Evolutionary conservation across 2,329 filamentous ascomycete genomes (phyloP), one percentile per base, ranked within the genome.

Genomic region (Herpomyces periplanetae): DNA sequence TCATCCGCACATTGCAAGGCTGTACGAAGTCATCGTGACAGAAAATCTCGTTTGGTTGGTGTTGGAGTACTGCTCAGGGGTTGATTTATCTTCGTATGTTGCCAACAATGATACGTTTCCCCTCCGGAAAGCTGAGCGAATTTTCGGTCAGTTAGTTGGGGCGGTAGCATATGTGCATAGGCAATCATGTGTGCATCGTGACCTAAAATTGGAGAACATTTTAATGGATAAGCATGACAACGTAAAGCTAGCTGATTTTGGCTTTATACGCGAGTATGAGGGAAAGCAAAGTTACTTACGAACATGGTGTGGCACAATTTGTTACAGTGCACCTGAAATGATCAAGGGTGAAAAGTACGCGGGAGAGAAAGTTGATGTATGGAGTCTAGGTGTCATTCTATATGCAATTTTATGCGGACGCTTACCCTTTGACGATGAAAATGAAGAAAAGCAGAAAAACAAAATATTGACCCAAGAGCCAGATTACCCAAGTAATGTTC

Each of bases 311-410:
- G 80, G 80, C 3, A 96, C 80, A 0, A 62, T 96, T 25, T 91
- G 75, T 42, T 96, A 96, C 39, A 87, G 71, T 21, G 80, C 80
- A 2, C 80, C 80, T 2, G 80, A 96, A 39, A 96, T 96, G 80
- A 49, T 96, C 15, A 87, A 80, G 37, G 80, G 73, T 15, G 80
- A 96, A 37, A 91, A 85, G 38, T 96, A 96, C 34, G 80, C 73
- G 0, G 75, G 71, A 11, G 71, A 88, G 42, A 91, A 88, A 42
- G 75, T 96, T 18, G 80, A 96, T 32, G 71, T 96, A 3, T 96
- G 68, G 68, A 80, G 68, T 31, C 35, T 84, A 27, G 66, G 68
- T 6, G 61, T 84, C 21, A 80, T 84, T 24, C 44, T 80, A 1
- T 80, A 73, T 32, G 66, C 68, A 18, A 42, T 84, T 22, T 43